Conservation (phyloP, 345 rosid species). For the Geranium rotundifolium region DNA sequence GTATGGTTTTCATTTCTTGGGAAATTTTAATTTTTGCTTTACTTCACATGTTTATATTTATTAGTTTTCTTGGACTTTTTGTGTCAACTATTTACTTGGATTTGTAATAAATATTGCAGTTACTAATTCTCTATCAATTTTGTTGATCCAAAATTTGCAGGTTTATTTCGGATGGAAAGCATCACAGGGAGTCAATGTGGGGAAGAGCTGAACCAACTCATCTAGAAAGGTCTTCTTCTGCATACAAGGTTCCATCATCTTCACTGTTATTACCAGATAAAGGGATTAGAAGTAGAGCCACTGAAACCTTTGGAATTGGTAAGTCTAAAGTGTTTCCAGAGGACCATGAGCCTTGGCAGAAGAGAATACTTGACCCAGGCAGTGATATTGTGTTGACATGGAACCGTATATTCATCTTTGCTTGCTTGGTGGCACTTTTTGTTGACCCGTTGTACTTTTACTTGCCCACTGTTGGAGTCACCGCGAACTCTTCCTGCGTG, state of each 20-base stretch:
- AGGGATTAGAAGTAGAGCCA: constrained; percentile 33
- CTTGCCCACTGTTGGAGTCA: constrained; percentile 51
- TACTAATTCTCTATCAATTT: constrained; percentile 3
- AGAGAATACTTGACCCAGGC: constrained; percentile 72
- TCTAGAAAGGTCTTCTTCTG: constrained; percentile 36
- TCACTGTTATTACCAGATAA: constrained; percentile 40
- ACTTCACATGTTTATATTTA: too few species aligned
- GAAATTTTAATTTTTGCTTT: too few species aligned
- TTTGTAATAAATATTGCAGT: background rate
- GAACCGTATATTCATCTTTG: constrained; percentile 72
- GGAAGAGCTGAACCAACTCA: constrained; percentile 30
- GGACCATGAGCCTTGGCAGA: constrained; percentile 44
- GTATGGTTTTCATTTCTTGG: too few species aligned
- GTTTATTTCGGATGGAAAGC: constrained; percentile 58
- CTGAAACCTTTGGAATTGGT: constrained; percentile 28
- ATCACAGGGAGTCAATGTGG: constrained; percentile 30
- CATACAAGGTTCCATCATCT: constrained; percentile 32
- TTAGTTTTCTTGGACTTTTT: background rate
- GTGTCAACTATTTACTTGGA: background rate
- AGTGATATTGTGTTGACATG: constrained; percentile 69
- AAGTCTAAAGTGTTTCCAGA: constrained; percentile 32
- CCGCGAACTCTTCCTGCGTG: constrained; percentile 31
- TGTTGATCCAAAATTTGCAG: constrained; percentile 26
- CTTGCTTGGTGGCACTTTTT: constrained; percentile 78
- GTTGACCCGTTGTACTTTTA: constrained; percentile 78